Base-by-base conservation (phyloP, 805 yeast species). In the Ogataea zsoltii region DNA sequence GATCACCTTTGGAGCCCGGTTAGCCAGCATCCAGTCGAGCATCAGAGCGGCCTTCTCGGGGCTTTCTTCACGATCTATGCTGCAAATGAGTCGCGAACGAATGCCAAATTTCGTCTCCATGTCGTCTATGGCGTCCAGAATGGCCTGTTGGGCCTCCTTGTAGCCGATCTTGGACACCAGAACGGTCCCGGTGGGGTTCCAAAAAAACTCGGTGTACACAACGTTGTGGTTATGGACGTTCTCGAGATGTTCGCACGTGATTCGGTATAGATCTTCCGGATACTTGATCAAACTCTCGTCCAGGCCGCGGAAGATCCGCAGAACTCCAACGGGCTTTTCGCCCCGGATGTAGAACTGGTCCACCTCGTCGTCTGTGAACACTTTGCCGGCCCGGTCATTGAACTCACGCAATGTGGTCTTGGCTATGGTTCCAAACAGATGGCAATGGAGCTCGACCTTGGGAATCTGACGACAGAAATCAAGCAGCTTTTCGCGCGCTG, bases 111-210 rank as follows among this genome's bases (percentile, higher is more conserved):
- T 41, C 5, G 38, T 31, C 34, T 55, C 55, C 33, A 50, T 51
- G 39, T 60, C 64, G 5, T 41, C 48, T 23, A 61, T 57, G 15
- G 67, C 67, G 7, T 48, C 38, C 7, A 48, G 42, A 7, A 63
- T 61, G 3, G 63, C 63, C 2, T 39, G 44, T 38, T 63, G 67
- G 1, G 67, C 66, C 3, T 43, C 55, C 7, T 37, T 37, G 42
- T 46, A 63, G 1, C 63, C 56, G 30, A 63, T 63, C 28, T 55
- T 50, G 7, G 66, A 62, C 14, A 48, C 58, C 33, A 51, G 38
- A 4, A 59, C 60, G 1, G 66, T 60, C 9, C 67, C 67, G 1
- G 67, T 62, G 10, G 67, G 66, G 50, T 63, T 63, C 67, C 67
- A 63, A 29, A 60, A 63, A 35, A 63, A 53, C 48, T 63, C 67